Base-by-base conservation (phyloP, 345 rosid genomes). In the Heritiera littoralis region DNA sequence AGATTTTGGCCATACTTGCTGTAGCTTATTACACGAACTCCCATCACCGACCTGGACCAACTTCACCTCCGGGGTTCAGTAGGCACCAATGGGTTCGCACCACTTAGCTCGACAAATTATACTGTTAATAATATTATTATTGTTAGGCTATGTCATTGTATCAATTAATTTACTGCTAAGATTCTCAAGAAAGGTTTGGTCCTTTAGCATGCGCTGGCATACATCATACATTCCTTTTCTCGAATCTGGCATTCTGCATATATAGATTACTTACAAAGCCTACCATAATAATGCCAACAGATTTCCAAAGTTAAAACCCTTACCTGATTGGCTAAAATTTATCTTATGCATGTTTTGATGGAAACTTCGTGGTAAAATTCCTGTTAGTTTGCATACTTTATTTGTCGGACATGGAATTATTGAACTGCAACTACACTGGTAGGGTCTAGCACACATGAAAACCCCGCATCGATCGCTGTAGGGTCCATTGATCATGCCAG, bases 391-490 rank as follows among this genome's bases (percentile, higher is more conserved):
- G 10, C 13, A 74, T n/a, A 38, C 10, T 77, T 9, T 65, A 18
- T 51, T 12, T 59, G 51, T 71, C 76, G 58, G 80, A 77, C 17
- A 48, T 67, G 48, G 52, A 73, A 66, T 80, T 20, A 76, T 76
- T 79, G 58, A 74, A 68, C 51, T 77, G 74, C 48, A 77, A 61
- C 60, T 61, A 48, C 52, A 49, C 30, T 78, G 79, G 46, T 58
- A 32, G 97, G 87, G 63, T 41, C 82, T 64, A 76, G 85, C 88
- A 87, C 81, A 87, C 89, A 91, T 45, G 98, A 89, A 83, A 90
- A 89, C 86, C 77, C 83, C 3, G 63, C 23, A 18, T 58, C 6
- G 63, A 76, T 80, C 80, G 82, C 67, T 1, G 77, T 60, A 1
- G 89, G 88, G 80, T 52, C 88, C 66, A 43, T 17, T 0, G 92